A percentile compares a stretch with the other conserved stretches of the same genome.
These are phyloP conservation scores for Pleurotus platypus DNA, from an alignment of 768 basidiomycete species.

Conservation along the genomic window DNA sequence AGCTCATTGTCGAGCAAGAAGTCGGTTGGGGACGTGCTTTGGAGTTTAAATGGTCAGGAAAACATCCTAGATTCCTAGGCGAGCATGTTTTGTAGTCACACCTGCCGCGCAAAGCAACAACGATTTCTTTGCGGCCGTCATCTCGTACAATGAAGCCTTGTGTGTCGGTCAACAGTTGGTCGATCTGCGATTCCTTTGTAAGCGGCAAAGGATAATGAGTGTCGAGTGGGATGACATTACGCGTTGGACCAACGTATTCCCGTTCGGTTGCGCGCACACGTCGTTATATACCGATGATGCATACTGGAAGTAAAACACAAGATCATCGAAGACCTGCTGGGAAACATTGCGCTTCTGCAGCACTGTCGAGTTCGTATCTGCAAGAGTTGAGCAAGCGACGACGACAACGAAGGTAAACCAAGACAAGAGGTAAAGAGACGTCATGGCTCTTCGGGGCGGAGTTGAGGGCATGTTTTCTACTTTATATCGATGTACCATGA, in stretches of 20 bases:
- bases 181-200: slow-evolving; percentile 27
- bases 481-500: too few species aligned
- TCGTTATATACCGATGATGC: slow-evolving; percentile 46
- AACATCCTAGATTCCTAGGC: too few species aligned
- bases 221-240: slow-evolving; percentile 12
- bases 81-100: slow-evolving; percentile 13
- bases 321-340: slow-evolving; percentile 32
- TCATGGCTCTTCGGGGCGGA: too few species aligned
- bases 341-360: background rate
- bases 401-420: too few species aligned
- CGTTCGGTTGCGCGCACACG: slow-evolving; percentile 47
- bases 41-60: too few species aligned
- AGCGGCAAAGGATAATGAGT: background rate
- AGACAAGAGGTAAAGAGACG: too few species aligned
- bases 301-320: slow-evolving; percentile 53
- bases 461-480: too few species aligned
- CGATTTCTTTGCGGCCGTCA: slow-evolving; percentile 38
- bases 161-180: slow-evolving; percentile 36
- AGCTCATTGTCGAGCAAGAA: slow-evolving; percentile 39
- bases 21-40: slow-evolving; percentile 38
- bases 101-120: slow-evolving; percentile 51
- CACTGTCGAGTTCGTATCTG: too few species aligned
- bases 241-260: slow-evolving; percentile 36
- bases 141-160: slow-evolving; percentile 52
- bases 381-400: too few species aligned